These are phyloP conservation scores for Fomitopsis schrenkii DNA, from an alignment of 1,284 basidiomycete species.

Conservation along the genomic window DNA sequence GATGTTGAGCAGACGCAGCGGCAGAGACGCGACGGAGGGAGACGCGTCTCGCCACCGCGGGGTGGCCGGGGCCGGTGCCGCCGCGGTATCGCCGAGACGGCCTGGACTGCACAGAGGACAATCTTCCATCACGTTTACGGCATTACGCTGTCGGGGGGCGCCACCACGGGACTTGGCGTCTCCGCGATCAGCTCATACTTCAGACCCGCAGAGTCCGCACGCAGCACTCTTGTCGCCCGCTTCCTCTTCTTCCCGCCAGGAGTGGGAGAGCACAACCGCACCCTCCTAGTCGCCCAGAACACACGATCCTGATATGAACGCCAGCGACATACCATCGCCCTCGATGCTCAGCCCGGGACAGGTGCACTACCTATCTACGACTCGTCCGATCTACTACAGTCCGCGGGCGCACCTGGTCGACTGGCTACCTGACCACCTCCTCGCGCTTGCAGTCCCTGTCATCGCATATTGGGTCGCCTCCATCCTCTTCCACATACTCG, in stretches of 20 bases:
- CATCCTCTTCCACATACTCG: conserved; percentile 79
- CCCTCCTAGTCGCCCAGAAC: not conserved
- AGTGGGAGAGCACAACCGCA: not conserved
- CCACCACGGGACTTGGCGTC: not conserved
- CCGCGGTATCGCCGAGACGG: not conserved
- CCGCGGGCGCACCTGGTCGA: conserved; percentile 15
- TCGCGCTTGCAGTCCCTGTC: conserved; percentile 76
- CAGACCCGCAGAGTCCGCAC: not conserved
- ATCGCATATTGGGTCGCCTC: conserved; percentile 88
- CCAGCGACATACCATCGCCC: conserved; percentile 7
- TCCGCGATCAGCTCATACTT: conserved; percentile 1
- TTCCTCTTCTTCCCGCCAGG: not conserved
- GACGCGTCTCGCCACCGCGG: not conserved
- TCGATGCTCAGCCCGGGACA: conserved; percentile 19
- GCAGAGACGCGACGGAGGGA: too few relatives aligned
- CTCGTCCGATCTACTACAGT: conserved; percentile 25
- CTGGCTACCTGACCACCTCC: conserved; percentile 55
- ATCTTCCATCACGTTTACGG: not conserved
- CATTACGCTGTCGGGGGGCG: not conserved
- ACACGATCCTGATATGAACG: conserved; percentile 18
- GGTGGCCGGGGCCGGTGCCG: not conserved
- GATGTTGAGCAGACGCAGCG: not conserved
- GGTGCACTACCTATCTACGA: conserved; percentile 21
- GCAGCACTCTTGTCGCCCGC: not conserved
- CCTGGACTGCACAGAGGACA: not conserved